Percentiles rank a stretch among this genome's conserved stretches.
Conservation (phyloP, 345 rosid genomes). For the Alliaria petiolata region DNA sequence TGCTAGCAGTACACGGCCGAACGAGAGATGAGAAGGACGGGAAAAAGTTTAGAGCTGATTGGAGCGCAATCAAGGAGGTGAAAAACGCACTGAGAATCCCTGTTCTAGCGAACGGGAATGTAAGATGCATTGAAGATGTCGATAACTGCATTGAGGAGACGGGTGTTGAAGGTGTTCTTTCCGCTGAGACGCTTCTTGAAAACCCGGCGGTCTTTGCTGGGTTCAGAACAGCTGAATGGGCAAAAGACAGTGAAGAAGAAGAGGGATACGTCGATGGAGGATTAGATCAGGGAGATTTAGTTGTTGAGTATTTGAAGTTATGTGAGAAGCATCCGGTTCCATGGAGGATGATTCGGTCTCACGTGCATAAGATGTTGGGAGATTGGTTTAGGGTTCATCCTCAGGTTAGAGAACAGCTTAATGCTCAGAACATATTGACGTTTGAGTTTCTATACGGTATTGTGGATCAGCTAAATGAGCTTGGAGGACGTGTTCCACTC, state of each 20-base stretch:
- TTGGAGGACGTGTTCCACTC: slow-evolving; percentile 70
- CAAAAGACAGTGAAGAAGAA: slow-evolving; percentile 39
- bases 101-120: slow-evolving; percentile 90
- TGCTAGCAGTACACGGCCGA: slow-evolving; percentile 89
- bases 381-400: slow-evolving; percentile 86
- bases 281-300: slow-evolving; percentile 70
- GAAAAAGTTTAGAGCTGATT: slow-evolving; percentile 73
- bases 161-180: slow-evolving; percentile 86
- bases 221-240: slow-evolving; percentile 68
- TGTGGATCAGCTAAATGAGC: slow-evolving; percentile 59
- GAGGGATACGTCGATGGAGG: slow-evolving; percentile 41
- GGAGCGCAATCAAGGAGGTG: slow-evolving; percentile 85
- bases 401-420: slow-evolving; percentile 68
- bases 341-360: slow-evolving; percentile 91
- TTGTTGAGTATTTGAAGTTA: slow-evolving; percentile 71
- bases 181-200: slow-evolving; percentile 93
- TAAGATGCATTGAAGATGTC: slow-evolving; percentile 81
- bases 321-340: slow-evolving; percentile 91
- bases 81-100: slow-evolving; percentile 65
- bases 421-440: slow-evolving; percentile 61
- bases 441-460: slow-evolving; percentile 73
- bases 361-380: slow-evolving; percentile 84
- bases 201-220: slow-evolving; percentile 93
- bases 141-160: slow-evolving; percentile 61
- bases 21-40: slow-evolving; percentile 88